Conservation (phyloP, 1,139 yeast genomes). For the Pichia sp. region DNA sequence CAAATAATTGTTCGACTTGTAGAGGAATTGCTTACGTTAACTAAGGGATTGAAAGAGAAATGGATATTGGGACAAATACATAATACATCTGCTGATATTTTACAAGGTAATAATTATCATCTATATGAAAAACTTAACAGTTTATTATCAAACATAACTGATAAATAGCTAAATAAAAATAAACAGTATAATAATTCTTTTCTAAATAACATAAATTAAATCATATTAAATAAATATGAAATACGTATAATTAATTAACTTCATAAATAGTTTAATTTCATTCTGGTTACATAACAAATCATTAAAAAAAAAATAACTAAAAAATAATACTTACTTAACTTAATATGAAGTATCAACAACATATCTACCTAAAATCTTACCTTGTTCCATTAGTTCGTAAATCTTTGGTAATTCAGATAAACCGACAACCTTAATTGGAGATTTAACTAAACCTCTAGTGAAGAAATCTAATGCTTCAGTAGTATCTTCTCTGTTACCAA, state of each 20-base stretch:
- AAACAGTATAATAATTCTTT: too few species aligned
- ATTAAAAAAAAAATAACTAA: too few species aligned
- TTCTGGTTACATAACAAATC: too few species aligned
- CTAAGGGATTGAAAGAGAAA: constrained; percentile 45
- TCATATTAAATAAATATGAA: too few species aligned
- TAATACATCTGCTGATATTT: constrained; percentile 8
- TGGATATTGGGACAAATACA: constrained; percentile 48
- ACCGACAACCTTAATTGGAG: constrained; percentile 67
- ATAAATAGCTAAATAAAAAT: background rate
- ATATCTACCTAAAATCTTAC: constrained; percentile 68
- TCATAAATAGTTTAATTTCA: too few species aligned
- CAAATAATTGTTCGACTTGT: constrained; percentile 45
- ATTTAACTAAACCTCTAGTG: constrained; percentile 58
- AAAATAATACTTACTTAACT: background rate
- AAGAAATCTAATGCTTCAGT: constrained; percentile 73
- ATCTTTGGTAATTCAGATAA: constrained; percentile 57
- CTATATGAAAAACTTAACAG: constrained; percentile 20
- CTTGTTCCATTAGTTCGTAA: constrained; percentile 63
- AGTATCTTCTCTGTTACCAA: constrained; percentile 76
- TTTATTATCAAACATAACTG: constrained; percentile 19
- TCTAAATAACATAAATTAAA: too few species aligned
- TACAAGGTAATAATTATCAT: constrained; percentile 9
- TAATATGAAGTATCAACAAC: constrained; percentile 55
- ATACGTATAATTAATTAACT: too few species aligned
- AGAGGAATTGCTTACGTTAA: constrained; percentile 46